A percentile compares a stretch with the other conserved stretches of the same genome.
phyloP scores from a whole-genome alignment of 2,329 filamentous ascomycete species.

The Sclerotinia glacialis region DNA sequence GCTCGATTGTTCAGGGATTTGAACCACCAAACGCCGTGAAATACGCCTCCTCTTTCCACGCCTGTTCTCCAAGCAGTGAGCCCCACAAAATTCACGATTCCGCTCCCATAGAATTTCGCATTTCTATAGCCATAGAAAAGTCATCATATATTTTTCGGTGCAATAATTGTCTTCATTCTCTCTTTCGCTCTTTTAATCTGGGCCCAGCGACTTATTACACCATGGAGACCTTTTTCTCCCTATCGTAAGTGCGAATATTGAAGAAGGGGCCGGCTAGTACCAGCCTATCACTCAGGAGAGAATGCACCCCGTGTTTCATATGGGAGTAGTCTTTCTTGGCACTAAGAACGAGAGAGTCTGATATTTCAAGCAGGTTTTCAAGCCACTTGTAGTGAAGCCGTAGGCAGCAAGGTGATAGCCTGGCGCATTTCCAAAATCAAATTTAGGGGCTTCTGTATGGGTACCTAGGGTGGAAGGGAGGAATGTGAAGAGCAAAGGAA shows the following conservation, averaged over 20 bases:
- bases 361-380: neutral
- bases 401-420: slow-evolving; percentile 1
- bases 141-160: neutral
- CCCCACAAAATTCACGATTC: neutral
- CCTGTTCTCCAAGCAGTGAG: neutral
- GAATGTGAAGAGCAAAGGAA: slow-evolving; percentile 10
- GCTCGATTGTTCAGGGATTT: too few species aligned
- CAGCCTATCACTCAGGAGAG: neutral
- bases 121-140: neutral
- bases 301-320: neutral
- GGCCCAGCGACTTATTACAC: slow-evolving; percentile 4
- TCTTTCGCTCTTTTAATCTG: neutral
- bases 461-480: neutral
- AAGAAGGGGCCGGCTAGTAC: neutral
- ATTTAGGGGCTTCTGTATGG: neutral
- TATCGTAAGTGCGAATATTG: neutral
- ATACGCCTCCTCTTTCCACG: neutral
- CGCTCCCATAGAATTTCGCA: neutral
- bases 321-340: neutral
- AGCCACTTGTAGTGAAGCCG: neutral
- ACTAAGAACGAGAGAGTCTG: neutral
- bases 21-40: neutral
- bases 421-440: neutral
- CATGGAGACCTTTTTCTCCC: neutral
- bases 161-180: slow-evolving; percentile 1